Evolutionary conservation across 148 eudicot species (phyloP).

Genomic region (Fagopyrum esculentum): DNA sequence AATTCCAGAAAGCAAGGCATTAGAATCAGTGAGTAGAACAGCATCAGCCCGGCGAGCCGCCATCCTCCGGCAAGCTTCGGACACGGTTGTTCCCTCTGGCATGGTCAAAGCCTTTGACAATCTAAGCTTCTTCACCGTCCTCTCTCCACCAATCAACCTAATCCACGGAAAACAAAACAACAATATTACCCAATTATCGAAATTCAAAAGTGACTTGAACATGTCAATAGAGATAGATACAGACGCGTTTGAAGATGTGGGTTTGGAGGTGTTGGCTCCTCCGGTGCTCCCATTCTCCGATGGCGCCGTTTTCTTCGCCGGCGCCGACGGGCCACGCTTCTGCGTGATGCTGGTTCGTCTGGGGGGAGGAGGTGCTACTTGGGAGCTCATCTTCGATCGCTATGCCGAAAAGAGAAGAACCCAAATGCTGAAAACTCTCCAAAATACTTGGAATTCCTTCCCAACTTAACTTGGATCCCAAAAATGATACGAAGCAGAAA

Average conservation of each 20-base stretch:
- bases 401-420: background rate
- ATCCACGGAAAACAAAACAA: background rate
- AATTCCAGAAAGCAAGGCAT: conserved; percentile 67
- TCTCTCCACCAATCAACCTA: conserved; percentile 62
- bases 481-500: background rate
- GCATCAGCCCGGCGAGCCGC: conserved; percentile 61
- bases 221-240: background rate
- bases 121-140: conserved; percentile 97
- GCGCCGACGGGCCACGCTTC: conserved; percentile 33
- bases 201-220: background rate
- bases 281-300: conserved; percentile 45
- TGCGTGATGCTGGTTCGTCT: conserved; percentile 40
- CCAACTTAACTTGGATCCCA: conserved; percentile 1
- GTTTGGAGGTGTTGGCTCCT: conserved; percentile 32
- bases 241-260: conserved; percentile 60
- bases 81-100: conserved; percentile 87
- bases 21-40: conserved; percentile 57
- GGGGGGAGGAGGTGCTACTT: conserved; percentile 39
- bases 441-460: conserved; percentile 5
- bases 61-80: conserved; percentile 89
- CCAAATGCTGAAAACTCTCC: background rate
- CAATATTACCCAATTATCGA: background rate
- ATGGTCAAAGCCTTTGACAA: conserved; percentile 90
- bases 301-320: conserved; percentile 24
- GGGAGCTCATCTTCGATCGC: conserved; percentile 44